These are phyloP conservation scores for Gnomoniopsis sp. DNA, from an alignment of 2,329 filamentous ascomycete species.

Conservation along the genomic window DNA sequence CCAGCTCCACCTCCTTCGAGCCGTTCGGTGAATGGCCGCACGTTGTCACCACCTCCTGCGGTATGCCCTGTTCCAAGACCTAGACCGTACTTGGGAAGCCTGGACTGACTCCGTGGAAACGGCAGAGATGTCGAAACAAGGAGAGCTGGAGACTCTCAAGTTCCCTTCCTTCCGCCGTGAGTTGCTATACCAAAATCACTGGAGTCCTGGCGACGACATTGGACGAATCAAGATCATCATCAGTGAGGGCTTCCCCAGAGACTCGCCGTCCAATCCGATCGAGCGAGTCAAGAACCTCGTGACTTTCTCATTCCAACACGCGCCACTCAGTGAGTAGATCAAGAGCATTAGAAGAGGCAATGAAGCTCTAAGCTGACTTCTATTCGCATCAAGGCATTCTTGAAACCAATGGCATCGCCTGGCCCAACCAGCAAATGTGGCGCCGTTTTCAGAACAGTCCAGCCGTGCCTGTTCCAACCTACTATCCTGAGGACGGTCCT, in stretches of 20 bases:
- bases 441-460: slow-evolving; percentile 41
- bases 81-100: slow-evolving; percentile 4
- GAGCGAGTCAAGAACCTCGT: slow-evolving; percentile 70
- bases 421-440: slow-evolving; percentile 75
- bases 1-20: slow-evolving; percentile 54
- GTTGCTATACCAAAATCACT: slow-evolving; percentile 65
- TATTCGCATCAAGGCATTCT: slow-evolving; percentile 57
- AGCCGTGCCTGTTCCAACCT: slow-evolving; percentile 38
- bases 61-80: slow-evolving; percentile 25
- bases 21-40: slow-evolving; percentile 49
- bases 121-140: slow-evolving; percentile 51
- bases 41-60: slow-evolving; percentile 42
- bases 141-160: slow-evolving; percentile 57
- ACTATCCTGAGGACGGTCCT: slow-evolving; percentile 40
- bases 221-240: slow-evolving; percentile 76
- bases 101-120: background rate
- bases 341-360: background rate
- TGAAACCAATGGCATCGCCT: slow-evolving; percentile 71
- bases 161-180: slow-evolving; percentile 73
- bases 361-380: background rate
- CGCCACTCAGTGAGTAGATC: slow-evolving; percentile 61
- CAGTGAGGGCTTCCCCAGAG: slow-evolving; percentile 65
- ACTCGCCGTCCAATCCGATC: slow-evolving; percentile 50
- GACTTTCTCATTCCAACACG: slow-evolving; percentile 82
- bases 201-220: slow-evolving; percentile 67